Percentiles rank a stretch among this genome's conserved stretches.
These are phyloP conservation scores for Diutina neorugosa DNA, from an alignment of 1,139 yeast genomes.

Conservation along the genomic window DNA sequence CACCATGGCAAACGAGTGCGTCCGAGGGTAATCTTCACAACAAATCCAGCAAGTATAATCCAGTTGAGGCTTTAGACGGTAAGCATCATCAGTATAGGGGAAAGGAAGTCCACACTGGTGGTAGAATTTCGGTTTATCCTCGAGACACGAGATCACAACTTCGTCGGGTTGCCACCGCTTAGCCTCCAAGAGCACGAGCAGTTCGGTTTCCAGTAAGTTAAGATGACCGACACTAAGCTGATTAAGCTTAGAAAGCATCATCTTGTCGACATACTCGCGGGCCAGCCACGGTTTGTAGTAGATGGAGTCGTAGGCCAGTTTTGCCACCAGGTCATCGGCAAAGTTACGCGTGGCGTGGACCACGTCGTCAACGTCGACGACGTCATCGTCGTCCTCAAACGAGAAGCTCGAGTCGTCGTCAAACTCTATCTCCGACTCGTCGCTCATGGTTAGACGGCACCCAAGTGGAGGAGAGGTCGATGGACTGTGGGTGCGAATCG, in stretches of 20 bases:
- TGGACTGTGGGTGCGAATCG: neutral
- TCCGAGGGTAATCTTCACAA: conserved; percentile 36
- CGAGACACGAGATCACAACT: conserved; percentile 57
- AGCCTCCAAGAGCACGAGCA: conserved; percentile 41
- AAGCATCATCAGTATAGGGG: conserved; percentile 7
- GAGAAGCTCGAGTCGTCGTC: conserved; percentile 6
- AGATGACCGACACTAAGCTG: conserved; percentile 15
- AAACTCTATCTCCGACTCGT: neutral
- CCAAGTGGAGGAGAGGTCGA: neutral
- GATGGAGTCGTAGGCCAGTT: neutral
- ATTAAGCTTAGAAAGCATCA: neutral
- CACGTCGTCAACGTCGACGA: neutral
- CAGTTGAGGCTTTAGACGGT: conserved; percentile 6
- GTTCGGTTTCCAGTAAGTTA: conserved; percentile 20
- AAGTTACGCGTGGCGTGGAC: neutral
- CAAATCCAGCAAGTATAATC: conserved; percentile 54
- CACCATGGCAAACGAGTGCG: conserved; percentile 37
- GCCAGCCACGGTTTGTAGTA: conserved; percentile 4
- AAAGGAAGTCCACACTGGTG: conserved; percentile 35
- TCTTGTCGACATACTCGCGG: neutral
- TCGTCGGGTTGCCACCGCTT: conserved; percentile 69
- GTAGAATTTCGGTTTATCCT: conserved; percentile 32
- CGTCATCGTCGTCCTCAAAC: conserved; percentile 8
- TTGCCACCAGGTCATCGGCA: conserved; percentile 1
- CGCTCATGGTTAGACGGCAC: neutral